These are phyloP conservation scores for Aspergillus brunneoviolaceus DNA, from an alignment of 2,329 filamentous ascomycete species.

Conservation along the genomic window DNA sequence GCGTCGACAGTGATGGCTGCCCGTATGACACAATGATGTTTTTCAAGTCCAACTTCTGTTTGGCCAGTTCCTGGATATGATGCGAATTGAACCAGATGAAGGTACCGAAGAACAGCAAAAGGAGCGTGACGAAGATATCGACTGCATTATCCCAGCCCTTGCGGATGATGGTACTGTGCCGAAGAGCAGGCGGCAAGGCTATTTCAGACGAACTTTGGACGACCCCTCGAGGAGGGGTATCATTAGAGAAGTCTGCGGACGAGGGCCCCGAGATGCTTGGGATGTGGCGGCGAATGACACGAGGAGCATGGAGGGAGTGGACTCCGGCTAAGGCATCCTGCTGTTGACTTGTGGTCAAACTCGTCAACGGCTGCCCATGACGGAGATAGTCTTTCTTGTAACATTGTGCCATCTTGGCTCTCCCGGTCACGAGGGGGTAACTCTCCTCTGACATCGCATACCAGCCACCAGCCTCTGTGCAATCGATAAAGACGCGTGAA, in stretches of 20 bases:
- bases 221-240: slow-evolving; percentile 37
- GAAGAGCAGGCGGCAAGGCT: slow-evolving; percentile 40
- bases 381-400: slow-evolving; percentile 54
- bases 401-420: slow-evolving; percentile 57
- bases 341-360: slow-evolving; percentile 48
- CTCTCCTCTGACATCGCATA: slow-evolving; percentile 85
- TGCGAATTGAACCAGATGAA: slow-evolving; percentile 47
- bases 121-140: slow-evolving; percentile 45
- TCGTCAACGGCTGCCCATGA: slow-evolving; percentile 39
- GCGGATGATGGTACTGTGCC: slow-evolving; percentile 46
- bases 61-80: slow-evolving; percentile 41
- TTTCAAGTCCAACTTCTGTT: slow-evolving; percentile 47
- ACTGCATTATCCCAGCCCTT: slow-evolving; percentile 47
- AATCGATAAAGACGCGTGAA: slow-evolving; percentile 78
- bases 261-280: slow-evolving; percentile 47
- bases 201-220: slow-evolving; percentile 37
- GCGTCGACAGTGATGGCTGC: slow-evolving; percentile 38
- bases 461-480: slow-evolving; percentile 83
- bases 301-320: slow-evolving; percentile 59
- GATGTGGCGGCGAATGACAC: slow-evolving; percentile 39
- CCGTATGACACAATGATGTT: slow-evolving; percentile 44
- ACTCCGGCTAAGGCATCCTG: slow-evolving; percentile 68
- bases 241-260: slow-evolving; percentile 35
- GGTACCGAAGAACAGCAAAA: slow-evolving; percentile 41
- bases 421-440: slow-evolving; percentile 81